Conservation (phyloP, 169 alveolate species). For the Plasmodium cynomolgi region DNA sequence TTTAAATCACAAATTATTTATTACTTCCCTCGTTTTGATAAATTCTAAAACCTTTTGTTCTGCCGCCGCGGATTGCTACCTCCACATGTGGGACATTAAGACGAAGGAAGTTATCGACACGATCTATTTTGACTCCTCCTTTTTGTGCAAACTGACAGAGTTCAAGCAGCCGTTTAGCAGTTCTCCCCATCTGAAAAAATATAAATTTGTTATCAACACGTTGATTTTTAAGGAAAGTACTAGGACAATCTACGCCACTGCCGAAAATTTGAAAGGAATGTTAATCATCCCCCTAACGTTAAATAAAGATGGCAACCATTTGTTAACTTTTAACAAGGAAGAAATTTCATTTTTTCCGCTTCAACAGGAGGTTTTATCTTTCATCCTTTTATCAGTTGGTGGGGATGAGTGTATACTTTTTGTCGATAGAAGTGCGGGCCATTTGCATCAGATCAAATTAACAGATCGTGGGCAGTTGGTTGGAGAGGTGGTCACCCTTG, state of each 20-base stretch:
- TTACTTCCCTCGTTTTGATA: constrained; percentile 40
- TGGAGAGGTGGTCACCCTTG: constrained; percentile 6
- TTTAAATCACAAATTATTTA: constrained; percentile 62
- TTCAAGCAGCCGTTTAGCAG: background rate
- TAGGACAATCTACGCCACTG: constrained; percentile 13
- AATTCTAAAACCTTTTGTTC: constrained; percentile 35
- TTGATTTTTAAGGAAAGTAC: constrained; percentile 26
- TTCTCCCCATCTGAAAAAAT: constrained; percentile 13
- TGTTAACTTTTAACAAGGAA: constrained; percentile 8
- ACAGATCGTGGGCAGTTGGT: background rate
- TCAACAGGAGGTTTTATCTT: constrained; percentile 30
- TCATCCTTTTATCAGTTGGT: background rate
- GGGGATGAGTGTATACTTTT: constrained; percentile 2
- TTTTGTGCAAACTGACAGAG: constrained; percentile 24
- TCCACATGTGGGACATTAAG: constrained; percentile 61
- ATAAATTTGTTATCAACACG: constrained; percentile 38
- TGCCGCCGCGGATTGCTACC: constrained; percentile 46
- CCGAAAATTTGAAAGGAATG: constrained; percentile 50
- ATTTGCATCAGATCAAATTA: constrained; percentile 21
- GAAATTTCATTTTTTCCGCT: constrained; percentile 17
- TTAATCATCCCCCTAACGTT: constrained; percentile 24
- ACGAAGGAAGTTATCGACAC: constrained; percentile 46
- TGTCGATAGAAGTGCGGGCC: constrained; percentile 31
- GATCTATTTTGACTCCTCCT: constrained; percentile 18
- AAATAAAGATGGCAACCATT: background rate